These are phyloP conservation scores for Akanthomyces uredinophilus DNA, from an alignment of 2,329 filamentous ascomycete species.

Conservation along the genomic window DNA sequence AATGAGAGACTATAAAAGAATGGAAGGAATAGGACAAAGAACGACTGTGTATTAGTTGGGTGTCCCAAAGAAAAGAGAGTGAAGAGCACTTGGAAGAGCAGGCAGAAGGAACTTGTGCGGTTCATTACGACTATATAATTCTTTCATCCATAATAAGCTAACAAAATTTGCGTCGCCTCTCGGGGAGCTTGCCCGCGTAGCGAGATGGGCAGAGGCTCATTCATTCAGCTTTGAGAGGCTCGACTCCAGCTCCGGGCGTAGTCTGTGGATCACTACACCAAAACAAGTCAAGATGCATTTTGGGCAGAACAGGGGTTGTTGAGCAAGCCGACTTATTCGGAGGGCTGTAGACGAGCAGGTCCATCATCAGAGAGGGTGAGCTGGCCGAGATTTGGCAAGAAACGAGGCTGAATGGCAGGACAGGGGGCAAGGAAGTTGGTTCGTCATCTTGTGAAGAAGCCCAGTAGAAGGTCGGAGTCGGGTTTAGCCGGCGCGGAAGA, in stretches of 20 bases:
- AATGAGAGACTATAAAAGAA: constrained; percentile 10
- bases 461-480: not conserved
- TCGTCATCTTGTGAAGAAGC: too few species aligned
- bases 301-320: not conserved
- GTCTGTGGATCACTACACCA: not conserved
- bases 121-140: constrained; percentile 2
- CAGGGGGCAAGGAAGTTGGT: not conserved
- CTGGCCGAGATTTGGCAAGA: not conserved
- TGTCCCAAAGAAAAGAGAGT: constrained; percentile 2
- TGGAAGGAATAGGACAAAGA: not conserved
- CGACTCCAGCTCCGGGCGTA: not conserved
- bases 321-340: too few species aligned
- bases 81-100: not conserved
- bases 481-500: not conserved
- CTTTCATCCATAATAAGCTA: not conserved
- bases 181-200: not conserved
- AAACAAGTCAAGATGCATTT: not conserved
- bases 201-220: not conserved
- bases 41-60: not conserved
- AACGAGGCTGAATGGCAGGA: not conserved
- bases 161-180: not conserved
- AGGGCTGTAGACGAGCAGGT: too few species aligned
- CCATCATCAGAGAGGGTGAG: not conserved
- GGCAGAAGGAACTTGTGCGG: not conserved
- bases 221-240: not conserved